A percentile compares a stretch with the other conserved stretches of the same genome.
Evolutionary conservation across 2,329 filamentous ascomycete genomes (phyloP).

Genomic region (Aspergillus caelatus): DNA sequence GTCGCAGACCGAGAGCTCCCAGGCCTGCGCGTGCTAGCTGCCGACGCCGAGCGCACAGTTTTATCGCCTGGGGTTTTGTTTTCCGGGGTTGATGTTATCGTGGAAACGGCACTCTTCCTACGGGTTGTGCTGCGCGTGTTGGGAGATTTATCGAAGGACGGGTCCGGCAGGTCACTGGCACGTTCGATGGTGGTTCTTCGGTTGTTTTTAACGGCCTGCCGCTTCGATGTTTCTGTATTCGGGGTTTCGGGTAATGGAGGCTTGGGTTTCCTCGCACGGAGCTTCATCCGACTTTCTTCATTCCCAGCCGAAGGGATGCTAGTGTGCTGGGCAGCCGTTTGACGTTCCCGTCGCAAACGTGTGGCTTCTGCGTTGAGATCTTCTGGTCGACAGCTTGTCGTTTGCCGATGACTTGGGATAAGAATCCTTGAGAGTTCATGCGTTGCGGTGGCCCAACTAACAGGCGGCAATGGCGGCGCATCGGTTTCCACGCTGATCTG

Average conservation of each 20-base stretch:
- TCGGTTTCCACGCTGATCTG: slow-evolving; percentile 49
- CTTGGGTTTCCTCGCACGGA: slow-evolving; percentile 69
- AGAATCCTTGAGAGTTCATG: slow-evolving; percentile 81
- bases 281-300: slow-evolving; percentile 68
- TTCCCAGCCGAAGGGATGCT: slow-evolving; percentile 27
- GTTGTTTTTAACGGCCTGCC: slow-evolving; percentile 49
- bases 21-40: slow-evolving; percentile 62
- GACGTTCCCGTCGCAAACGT: slow-evolving; percentile 65
- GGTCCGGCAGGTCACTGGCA: slow-evolving; percentile 48
- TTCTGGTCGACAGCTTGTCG: slow-evolving; percentile 73
- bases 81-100: slow-evolving; percentile 10
- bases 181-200: slow-evolving; percentile 67
- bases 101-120: slow-evolving; percentile 32
- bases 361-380: slow-evolving; percentile 74
- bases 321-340: slow-evolving; percentile 54
- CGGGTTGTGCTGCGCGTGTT: slow-evolving; percentile 24
- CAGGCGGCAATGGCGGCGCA: slow-evolving; percentile 74
- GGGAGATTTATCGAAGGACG: slow-evolving; percentile 28
- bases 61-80: not conserved
- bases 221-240: slow-evolving; percentile 57
- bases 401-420: slow-evolving; percentile 75
- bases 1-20: slow-evolving; percentile 53
- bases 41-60: slow-evolving; percentile 5
- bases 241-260: slow-evolving; percentile 51
- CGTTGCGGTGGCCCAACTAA: slow-evolving; percentile 83